Base-by-base conservation (phyloP, 2,329 filamentous ascomycete species). In the Coniochaeta hoffmannii region DNA sequence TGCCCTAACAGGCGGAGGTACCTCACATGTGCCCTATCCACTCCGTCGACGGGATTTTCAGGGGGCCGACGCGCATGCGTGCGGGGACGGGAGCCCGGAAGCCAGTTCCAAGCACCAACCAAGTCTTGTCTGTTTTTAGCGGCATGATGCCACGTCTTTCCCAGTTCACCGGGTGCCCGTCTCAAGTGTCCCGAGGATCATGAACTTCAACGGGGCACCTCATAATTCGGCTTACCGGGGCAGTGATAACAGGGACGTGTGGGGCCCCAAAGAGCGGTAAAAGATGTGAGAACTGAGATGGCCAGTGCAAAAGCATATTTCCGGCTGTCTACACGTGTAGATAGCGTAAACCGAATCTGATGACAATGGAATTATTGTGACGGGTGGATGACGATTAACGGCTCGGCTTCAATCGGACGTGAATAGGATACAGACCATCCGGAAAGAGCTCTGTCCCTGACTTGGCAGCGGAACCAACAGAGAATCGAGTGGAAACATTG, bases 71-170 rank as follows among this genome's bases (percentile, higher is more conserved):
- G 14, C 26, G 41, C 41, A 46, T 46, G 41, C 10, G 41, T 46
- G 41, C 41, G 41, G 41, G 41, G 41, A 46, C 41, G 41, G 41
- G 10, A 46, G 4, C 26, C 41, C 41, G 24, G 24, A 46, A 46
- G 41, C 15, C 41, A 14, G 41, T 46, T 46, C 41, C 41, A 46
- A 46, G 41, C 41, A 24, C 22, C 3, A n/a, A n/a, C n/a, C n/a
- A n/a, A n/a, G n/a, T n/a, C n/a, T n/a, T n/a, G n/a, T n/a, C n/a
- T n/a, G n/a, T 14, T 10, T 46, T 28, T 46, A 26, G 41, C 41
- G 41, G 41, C 41, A 46, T 46, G 41, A n/a, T 46, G 41, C 41
- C 41, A 46, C 41, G 41, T 46, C 41, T 46, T n/a, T 46, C 24
- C 41, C 41, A 46, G 41, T 8, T 24, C 19, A 15, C 41, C 22